phyloP scores from a whole-genome alignment of 148 eudicot species.

The Polygonum aviculare region DNA sequence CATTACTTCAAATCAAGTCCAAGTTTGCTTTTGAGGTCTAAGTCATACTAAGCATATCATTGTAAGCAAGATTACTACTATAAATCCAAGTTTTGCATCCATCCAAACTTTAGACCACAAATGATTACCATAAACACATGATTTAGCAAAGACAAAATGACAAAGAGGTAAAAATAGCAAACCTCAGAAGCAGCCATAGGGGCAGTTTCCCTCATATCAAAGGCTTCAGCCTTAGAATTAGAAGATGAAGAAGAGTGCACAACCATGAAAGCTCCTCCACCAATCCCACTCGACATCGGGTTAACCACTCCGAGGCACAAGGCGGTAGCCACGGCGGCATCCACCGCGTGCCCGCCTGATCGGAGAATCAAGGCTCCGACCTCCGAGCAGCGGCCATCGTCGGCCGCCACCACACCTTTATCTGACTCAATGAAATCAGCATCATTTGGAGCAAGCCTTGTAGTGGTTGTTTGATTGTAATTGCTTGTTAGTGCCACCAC shows the following conservation, averaged over 20 bases:
- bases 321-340: constrained; percentile 92
- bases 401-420: constrained; percentile 85
- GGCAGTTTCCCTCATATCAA: constrained; percentile 84
- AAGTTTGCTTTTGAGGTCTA: too few species aligned
- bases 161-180: not conserved
- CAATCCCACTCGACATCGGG: constrained; percentile 82
- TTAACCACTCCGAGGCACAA: constrained; percentile 78
- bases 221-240: constrained; percentile 40
- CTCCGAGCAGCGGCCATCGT: constrained; percentile 82
- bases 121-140: too few species aligned
- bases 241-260: constrained; percentile 57
- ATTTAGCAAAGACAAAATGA: not conserved
- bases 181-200: constrained; percentile 89
- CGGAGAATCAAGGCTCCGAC: constrained; percentile 63
- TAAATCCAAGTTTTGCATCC: too few species aligned
- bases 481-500: not conserved
- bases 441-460: not conserved
- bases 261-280: constrained; percentile 96
- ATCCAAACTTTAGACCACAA: too few species aligned
- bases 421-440: constrained; percentile 48
- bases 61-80: too few species aligned
- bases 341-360: constrained; percentile 82
- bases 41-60: too few species aligned
- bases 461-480: not conserved
- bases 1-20: too few species aligned